Evolutionary conservation across 2,329 filamentous ascomycete species (phyloP).

Genomic region (Ophiobolus disseminans): DNA sequence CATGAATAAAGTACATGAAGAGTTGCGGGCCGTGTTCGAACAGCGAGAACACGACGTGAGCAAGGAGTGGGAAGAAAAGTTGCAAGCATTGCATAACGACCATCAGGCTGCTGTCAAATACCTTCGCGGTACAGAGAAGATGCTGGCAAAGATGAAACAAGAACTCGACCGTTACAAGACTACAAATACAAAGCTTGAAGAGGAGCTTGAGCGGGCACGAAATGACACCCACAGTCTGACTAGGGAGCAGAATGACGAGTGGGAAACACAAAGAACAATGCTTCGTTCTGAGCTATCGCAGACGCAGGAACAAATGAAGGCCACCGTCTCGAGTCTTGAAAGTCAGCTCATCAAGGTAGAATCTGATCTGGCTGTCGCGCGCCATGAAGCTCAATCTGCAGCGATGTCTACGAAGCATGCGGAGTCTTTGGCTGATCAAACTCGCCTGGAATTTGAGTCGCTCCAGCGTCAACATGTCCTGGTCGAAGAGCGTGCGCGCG

Average conservation of each 20-base stretch:
- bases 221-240: conserved; percentile 46
- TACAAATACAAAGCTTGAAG: conserved; percentile 81
- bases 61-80: conserved; percentile 86
- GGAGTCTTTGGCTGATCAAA: conserved; percentile 59
- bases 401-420: conserved; percentile 61
- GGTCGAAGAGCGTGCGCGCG: conserved; percentile 82
- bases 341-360: conserved; percentile 72
- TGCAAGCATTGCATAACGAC: conserved; percentile 92
- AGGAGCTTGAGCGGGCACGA: conserved; percentile 72
- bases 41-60: conserved; percentile 86
- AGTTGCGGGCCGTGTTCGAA: conserved; percentile 79
- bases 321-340: conserved; percentile 73
- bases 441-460: conserved; percentile 75
- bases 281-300: conserved; percentile 73
- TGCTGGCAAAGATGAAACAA: conserved; percentile 98
- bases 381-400: conserved; percentile 73
- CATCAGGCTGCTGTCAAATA: conserved; percentile 98
- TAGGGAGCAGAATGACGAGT: conserved; percentile 63
- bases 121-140: conserved; percentile 97
- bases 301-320: conserved; percentile 72
- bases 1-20: conserved; percentile 81
- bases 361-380: conserved; percentile 70
- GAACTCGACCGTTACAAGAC: conserved; percentile 92
- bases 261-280: conserved; percentile 75
- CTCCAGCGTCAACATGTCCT: conserved; percentile 81